Conservation (phyloP, 1,139 yeast genomes). For the Schwanniomyces etchellsii region DNA sequence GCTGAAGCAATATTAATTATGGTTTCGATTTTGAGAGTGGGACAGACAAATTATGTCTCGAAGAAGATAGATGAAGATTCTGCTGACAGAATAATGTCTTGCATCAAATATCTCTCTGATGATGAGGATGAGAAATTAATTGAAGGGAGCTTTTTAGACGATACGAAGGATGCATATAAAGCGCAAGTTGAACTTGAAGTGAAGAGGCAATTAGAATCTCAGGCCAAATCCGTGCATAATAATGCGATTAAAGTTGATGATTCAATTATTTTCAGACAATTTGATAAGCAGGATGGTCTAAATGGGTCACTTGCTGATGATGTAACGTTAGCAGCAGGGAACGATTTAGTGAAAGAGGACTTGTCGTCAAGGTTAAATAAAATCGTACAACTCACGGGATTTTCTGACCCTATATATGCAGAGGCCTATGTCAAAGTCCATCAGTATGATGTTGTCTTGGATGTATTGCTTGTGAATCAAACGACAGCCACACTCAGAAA, state of each 20-base stretch:
- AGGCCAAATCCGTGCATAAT: conserved; percentile 49
- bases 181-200: conserved; percentile 53
- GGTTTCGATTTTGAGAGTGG: conserved; percentile 88
- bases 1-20: conserved; percentile 93
- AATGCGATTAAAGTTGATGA: conserved; percentile 82
- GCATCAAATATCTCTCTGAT: conserved; percentile 72
- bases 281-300: conserved; percentile 48
- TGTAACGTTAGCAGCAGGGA: conserved; percentile 41
- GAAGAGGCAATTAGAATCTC: conserved; percentile 48
- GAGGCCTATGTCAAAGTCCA: conserved; percentile 95
- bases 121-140: conserved; percentile 48
- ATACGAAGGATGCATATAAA: conserved; percentile 79
- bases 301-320: conserved; percentile 40
- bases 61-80: conserved; percentile 93
- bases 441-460: conserved; percentile 93
- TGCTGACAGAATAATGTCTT: conserved; percentile 81
- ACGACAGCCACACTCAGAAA: conserved; percentile 88
- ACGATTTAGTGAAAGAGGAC: conserved; percentile 48
- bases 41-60: conserved; percentile 71
- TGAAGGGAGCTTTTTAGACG: conserved; percentile 76
- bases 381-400: conserved; percentile 92
- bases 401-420: conserved; percentile 95
- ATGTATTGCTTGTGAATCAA: conserved; percentile 91
- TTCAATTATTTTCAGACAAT: conserved; percentile 76
- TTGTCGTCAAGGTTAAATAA: conserved; percentile 76